Conservation (phyloP, 441 rosid genomes). For the Manihot esculenta region DNA sequence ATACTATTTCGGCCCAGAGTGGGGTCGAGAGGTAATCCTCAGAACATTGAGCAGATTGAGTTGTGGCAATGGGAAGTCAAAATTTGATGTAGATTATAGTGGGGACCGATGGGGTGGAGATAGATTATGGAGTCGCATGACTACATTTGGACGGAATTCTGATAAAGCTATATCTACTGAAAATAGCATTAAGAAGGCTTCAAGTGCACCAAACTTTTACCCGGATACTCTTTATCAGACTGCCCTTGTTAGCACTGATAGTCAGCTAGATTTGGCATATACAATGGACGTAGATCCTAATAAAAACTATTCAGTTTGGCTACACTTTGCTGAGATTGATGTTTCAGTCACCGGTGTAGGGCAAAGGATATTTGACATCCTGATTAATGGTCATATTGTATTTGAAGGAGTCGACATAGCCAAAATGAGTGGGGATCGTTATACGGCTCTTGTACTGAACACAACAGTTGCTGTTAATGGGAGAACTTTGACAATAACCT, state of each 20-base stretch:
- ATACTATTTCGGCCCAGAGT: constrained; percentile 62
- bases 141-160: constrained; percentile 53
- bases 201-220: constrained; percentile 78
- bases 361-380: constrained; percentile 75
- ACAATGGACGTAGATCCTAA: constrained; percentile 89
- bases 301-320: constrained; percentile 85
- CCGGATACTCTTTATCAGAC: constrained; percentile 83
- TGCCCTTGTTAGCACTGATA: constrained; percentile 69
- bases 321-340: constrained; percentile 97
- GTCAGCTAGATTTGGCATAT: constrained; percentile 61
- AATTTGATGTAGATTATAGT: constrained; percentile 71
- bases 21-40: constrained; percentile 54
- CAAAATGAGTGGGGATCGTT: constrained; percentile 61
- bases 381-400: constrained; percentile 61
- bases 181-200: constrained; percentile 58
- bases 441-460: constrained; percentile 81
- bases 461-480: constrained; percentile 75
- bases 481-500: constrained; percentile 66
- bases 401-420: constrained; percentile 64
- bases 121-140: constrained; percentile 77
- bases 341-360: constrained; percentile 54
- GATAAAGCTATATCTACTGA: constrained; percentile 67
- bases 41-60: constrained; percentile 74
- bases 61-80: constrained; percentile 70
- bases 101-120: constrained; percentile 98